These are phyloP conservation scores for Termitomyces sp. DNA, from an alignment of 768 basidiomycete species.

Conservation along the genomic window DNA sequence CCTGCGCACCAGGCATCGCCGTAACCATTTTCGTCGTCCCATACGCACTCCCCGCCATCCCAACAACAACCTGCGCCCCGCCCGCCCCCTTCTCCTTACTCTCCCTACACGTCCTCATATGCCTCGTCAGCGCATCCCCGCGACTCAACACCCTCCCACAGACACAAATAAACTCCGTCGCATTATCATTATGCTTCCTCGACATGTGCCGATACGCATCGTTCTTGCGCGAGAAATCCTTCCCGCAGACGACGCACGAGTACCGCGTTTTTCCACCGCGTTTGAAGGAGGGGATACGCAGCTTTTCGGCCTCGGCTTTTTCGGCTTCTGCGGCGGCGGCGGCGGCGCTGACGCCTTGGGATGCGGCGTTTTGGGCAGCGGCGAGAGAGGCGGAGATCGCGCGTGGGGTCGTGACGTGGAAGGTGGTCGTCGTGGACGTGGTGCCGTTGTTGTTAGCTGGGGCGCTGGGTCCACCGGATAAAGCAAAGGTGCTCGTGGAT, in stretches of 20 bases:
- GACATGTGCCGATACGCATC: constrained; percentile 16
- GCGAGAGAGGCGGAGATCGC: constrained; percentile 7
- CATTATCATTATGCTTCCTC: constrained; percentile 13
- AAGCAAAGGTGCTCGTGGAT: constrained; percentile 7
- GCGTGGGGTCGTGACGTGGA: constrained; percentile 8
- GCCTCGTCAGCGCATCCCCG: constrained; percentile 7
- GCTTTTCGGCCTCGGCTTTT: constrained; percentile 1
- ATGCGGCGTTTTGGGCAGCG: neutral
- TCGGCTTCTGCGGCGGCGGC: neutral
- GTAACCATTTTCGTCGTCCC: neutral
- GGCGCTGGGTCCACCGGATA: neutral
- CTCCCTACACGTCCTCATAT: constrained; percentile 10
- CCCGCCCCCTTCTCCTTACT: constrained; percentile 3
- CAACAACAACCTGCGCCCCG: neutral
- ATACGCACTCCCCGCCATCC: neutral
- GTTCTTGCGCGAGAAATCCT: constrained; percentile 13
- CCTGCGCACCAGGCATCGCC: neutral
- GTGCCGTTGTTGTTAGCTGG: constrained; percentile 9
- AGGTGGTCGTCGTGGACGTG: constrained; percentile 7
- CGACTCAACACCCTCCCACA: constrained; percentile 8
- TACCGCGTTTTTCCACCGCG: constrained; percentile 13
- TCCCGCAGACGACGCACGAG: constrained; percentile 9
- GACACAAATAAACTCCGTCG: constrained; percentile 14
- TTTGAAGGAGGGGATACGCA: constrained; percentile 14
- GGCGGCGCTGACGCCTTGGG: neutral